Base-by-base conservation (phyloP, 106 monocot species). In the Dendrobium huoshanense region DNA sequence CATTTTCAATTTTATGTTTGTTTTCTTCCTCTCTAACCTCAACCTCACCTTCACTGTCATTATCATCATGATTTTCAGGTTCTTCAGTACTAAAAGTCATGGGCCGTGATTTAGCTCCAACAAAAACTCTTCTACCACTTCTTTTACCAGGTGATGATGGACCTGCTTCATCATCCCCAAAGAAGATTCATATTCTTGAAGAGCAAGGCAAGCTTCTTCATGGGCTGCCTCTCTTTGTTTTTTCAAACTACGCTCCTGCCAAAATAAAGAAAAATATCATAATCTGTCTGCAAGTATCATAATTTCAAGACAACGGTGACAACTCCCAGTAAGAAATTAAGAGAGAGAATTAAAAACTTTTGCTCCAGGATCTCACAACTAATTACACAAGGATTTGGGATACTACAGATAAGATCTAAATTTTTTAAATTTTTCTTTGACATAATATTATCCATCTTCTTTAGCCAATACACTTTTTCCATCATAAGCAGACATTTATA, bases 41-140 rank as follows among this genome's bases (percentile, higher is more conserved):
- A 86, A 86, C 85, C 9, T 94, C 92, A 79, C 81, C 86, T 81
- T 99, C 99, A 48, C 92, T 91, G 27, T 91, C 95, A 83, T 85
- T 94, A 45, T 76, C 82, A 40, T 79, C 55, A 44, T 40, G 58
- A 77, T 72, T 54, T 27, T 88, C 79, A 76, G 75, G 42, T 67
- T 79, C 42, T 54, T 67, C 83, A 67, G 83, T 86, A 18, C 7
- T 86, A 55, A 80, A 77, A 77, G 78, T 48, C 67, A 80, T 77
- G 31, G 85, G 27, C 76, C 73, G 82, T 25, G 86, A 80, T 61
- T 59, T 84, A 11, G 78, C 67, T 77, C 88, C 85, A 11, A 89
- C 93, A 86, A 95, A 99, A 56, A 84, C 83, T 82, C 87, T 91
- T 83, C 89, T 99, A 75, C 99, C 98, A 70, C 82, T 85, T 79